A percentile compares a stretch with the other conserved stretches of the same genome.
Conservation (phyloP, 2,329 filamentous ascomycete species). For the Alternaria sp. region DNA sequence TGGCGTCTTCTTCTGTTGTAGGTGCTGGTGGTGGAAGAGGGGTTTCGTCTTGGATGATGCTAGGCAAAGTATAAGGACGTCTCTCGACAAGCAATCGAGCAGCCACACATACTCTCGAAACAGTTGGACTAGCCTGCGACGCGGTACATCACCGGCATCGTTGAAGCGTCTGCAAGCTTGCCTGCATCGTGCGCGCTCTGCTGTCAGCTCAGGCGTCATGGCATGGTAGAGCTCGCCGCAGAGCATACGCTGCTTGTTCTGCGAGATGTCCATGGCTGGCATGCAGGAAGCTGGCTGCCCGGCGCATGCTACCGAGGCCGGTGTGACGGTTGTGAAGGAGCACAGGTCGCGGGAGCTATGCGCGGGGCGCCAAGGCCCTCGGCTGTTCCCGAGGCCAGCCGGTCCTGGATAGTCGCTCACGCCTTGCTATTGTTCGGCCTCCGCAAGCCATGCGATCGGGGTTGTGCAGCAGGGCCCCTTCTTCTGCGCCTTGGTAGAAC, state of each 20-base stretch:
- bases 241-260: conserved; percentile 60
- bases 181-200: conserved; percentile 67
- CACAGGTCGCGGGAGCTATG: background rate
- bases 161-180: conserved; percentile 70
- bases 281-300: background rate
- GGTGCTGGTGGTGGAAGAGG: conserved; percentile 66
- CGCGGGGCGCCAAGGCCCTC: conserved; percentile 1
- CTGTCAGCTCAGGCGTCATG: conserved; percentile 72
- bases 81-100: background rate
- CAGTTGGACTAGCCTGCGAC: conserved; percentile 69
- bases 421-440: conserved; percentile 14
- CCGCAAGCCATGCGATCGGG: background rate
- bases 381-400: background rate
- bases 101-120: conserved; percentile 71
- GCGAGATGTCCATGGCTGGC: conserved; percentile 33
- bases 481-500: background rate
- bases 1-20: conserved; percentile 68
- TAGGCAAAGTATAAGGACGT: conserved; percentile 43
- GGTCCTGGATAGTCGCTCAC: background rate
- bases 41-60: conserved; percentile 66
- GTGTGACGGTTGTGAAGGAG: background rate
- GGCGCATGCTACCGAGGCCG: background rate
- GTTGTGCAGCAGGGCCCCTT: background rate
- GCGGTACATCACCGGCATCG: conserved; percentile 62
- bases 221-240: conserved; percentile 75